Evolutionary conservation across 2,329 filamentous ascomycete genomes (phyloP).

Genomic region (Dactylellina haptotyla): DNA sequence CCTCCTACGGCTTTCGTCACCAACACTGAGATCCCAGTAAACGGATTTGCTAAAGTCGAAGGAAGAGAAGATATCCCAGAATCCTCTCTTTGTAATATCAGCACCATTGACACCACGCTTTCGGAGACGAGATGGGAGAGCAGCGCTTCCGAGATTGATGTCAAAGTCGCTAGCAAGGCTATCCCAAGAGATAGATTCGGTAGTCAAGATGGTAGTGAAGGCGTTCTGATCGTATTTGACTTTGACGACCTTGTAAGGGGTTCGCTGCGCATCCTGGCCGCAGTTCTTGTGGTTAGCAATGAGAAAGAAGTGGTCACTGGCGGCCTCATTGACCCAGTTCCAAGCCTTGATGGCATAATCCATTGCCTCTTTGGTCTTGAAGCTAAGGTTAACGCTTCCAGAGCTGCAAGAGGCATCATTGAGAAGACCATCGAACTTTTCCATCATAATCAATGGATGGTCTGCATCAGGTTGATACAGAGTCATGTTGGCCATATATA

Average conservation of each 20-base stretch:
- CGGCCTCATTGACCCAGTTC: conserved; percentile 59
- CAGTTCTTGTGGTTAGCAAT: conserved; percentile 60
- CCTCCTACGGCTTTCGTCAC: conserved; percentile 13
- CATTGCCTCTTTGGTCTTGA: conserved; percentile 58
- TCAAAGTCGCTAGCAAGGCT: conserved; percentile 44
- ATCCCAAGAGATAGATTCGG: conserved; percentile 38
- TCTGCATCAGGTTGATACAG: conserved; percentile 58
- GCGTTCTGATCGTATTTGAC: conserved; percentile 36
- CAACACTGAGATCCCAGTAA: conserved; percentile 46
- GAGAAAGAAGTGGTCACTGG: conserved; percentile 58
- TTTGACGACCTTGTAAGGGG: conserved; percentile 56
- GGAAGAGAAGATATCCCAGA: conserved; percentile 37
- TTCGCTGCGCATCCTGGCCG: conserved; percentile 58
- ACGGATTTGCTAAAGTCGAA: conserved; percentile 44
- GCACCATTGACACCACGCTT: conserved; percentile 3
- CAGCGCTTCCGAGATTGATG: conserved; percentile 41
- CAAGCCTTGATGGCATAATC: conserved; percentile 59
- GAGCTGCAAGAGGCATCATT: conserved; percentile 58
- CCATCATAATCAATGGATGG: conserved; percentile 60
- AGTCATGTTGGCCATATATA: conserved; percentile 60
- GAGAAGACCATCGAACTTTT: conserved; percentile 59
- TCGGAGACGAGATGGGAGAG: conserved; percentile 5
- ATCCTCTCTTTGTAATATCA: conserved; percentile 44
- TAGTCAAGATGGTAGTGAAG: conserved; percentile 29
- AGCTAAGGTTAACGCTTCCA: conserved; percentile 58